Base-by-base conservation (phyloP, 768 basidiomycete genomes). In the Naganishia friedmannii region DNA sequence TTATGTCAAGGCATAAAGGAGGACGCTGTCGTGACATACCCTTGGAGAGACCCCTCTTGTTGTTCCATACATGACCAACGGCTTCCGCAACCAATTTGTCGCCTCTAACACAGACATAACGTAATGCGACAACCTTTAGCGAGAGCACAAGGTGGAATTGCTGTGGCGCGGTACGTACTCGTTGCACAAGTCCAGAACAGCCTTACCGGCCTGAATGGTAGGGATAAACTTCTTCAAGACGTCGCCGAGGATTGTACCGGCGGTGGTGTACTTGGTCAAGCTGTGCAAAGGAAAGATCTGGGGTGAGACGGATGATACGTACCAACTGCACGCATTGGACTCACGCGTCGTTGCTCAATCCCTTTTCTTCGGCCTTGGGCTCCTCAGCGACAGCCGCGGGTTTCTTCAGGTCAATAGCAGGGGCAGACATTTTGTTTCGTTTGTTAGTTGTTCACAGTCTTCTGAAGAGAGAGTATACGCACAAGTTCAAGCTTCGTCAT, bases 21-120 rank as follows among this genome's bases (percentile, higher is more conserved):
- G 3, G 9, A 23, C 9, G 17, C 23, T 13, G 39, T 17, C n/a
- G 26, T 1, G 42, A 45, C 39, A 34, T 17, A 63, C 60, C 60
- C 60, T 63, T 63, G n/a, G 60, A 63, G 23, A 63, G 65, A 39
- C 88, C 88, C 75, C 91, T 86, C 67, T 86, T 71, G 83, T 95
- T 96, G 86, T 91, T 96, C 85, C 91, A 96, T 60, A 96, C 89
- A 34, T 85, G 87, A 60, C 86, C 87, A 31, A 91, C 90, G 76
- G 88, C 91, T 72, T 90, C 86, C 82, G 93, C 91, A 81, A 98
- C 84, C 80, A 94, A 87, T 82, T 89, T 91, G 86, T 98, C 95
- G 71, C 93, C 95, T 63, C 60, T 63, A 26, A 42, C 7, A 37
- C 57, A 31, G 17, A 4, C 10, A 58, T 19, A 37, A 15, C 31